Evolutionary conservation across 2,329 filamentous ascomycete species (phyloP).

Genomic region (Chaetomiaceae sp.): DNA sequence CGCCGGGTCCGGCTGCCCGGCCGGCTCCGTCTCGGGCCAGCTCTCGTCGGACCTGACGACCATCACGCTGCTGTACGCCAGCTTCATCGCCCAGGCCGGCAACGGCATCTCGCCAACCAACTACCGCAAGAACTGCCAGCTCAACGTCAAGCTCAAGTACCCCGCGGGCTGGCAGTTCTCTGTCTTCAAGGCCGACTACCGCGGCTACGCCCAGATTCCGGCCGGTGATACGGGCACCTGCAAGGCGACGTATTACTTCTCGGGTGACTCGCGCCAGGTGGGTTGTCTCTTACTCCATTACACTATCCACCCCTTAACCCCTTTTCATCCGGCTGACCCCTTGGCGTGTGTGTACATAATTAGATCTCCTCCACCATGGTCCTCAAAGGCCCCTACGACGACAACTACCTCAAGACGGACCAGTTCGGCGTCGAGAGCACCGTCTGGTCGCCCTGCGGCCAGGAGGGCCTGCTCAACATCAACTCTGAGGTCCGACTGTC

Average conservation of each 20-base stretch:
- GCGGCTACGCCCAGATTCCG: constrained; percentile 46
- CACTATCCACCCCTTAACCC: too few species aligned
- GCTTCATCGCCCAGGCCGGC: constrained; percentile 47
- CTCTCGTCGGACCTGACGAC: constrained; percentile 28
- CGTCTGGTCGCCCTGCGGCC: constrained; percentile 50
- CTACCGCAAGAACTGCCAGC: constrained; percentile 50
- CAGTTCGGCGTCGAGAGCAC: constrained; percentile 40
- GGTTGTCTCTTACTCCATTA: too few species aligned
- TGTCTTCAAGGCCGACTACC: constrained; percentile 48
- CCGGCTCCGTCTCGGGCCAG: constrained; percentile 25
- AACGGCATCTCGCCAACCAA: constrained; percentile 38
- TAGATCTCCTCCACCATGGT: constrained; percentile 37
- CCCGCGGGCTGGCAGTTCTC: constrained; percentile 51
- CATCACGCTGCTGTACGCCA: constrained; percentile 49
- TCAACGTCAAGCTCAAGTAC: constrained; percentile 49
- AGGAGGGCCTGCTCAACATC: constrained; percentile 47
- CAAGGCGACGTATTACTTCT: constrained; percentile 53
- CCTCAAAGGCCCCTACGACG: constrained; percentile 40
- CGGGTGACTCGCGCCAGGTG: constrained; percentile 41
- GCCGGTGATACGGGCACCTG: constrained; percentile 43
- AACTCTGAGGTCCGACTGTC: constrained; percentile 45
- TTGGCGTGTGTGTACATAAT: too few species aligned
- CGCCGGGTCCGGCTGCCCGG: constrained; percentile 30
- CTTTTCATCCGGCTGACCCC: too few species aligned
- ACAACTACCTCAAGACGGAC: constrained; percentile 43